Conservation (phyloP, 139 green algal species). For the Haematococcus sp. region DNA sequence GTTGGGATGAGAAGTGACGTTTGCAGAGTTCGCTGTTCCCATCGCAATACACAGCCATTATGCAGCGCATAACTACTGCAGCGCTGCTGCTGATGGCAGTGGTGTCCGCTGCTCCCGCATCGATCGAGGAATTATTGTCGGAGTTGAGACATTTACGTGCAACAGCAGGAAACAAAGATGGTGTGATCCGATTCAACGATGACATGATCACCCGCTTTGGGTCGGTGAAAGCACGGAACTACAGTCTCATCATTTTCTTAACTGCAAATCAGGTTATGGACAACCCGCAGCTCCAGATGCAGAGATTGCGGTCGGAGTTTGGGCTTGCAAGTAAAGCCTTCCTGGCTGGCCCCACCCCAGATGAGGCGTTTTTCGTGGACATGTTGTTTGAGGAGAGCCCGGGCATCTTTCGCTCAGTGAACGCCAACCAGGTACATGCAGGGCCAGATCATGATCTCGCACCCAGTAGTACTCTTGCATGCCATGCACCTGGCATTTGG, state of each 20-base stretch:
- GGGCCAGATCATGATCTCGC: too few relatives aligned
- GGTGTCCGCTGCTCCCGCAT: neutral
- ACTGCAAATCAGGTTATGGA: neutral
- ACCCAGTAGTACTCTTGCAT: too few relatives aligned
- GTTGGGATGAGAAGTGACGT: too few relatives aligned
- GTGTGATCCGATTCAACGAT: slow-evolving; percentile 1
- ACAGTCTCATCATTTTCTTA: neutral
- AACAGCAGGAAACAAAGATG: neutral
- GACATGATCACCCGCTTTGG: neutral
- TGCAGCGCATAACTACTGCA: too few relatives aligned
- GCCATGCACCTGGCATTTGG: too few relatives aligned
- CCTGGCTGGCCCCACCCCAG: neutral
- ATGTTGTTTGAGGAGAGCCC: slow-evolving; percentile 7
- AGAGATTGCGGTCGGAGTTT: neutral
- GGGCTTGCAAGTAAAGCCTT: neutral
- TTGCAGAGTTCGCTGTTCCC: too few relatives aligned
- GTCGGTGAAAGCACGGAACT: neutral
- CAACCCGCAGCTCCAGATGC: slow-evolving; percentile 4
- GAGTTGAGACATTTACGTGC: neutral
- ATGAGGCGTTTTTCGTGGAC: slow-evolving; percentile 7
- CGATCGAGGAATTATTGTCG: neutral
- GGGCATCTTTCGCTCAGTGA: neutral
- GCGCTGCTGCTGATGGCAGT: too few relatives aligned
- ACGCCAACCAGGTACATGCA: neutral
- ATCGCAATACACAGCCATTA: too few relatives aligned